These are phyloP conservation scores for Arachis monticola DNA, from an alignment of 331 rosid genomes.

Conservation along the genomic window DNA sequence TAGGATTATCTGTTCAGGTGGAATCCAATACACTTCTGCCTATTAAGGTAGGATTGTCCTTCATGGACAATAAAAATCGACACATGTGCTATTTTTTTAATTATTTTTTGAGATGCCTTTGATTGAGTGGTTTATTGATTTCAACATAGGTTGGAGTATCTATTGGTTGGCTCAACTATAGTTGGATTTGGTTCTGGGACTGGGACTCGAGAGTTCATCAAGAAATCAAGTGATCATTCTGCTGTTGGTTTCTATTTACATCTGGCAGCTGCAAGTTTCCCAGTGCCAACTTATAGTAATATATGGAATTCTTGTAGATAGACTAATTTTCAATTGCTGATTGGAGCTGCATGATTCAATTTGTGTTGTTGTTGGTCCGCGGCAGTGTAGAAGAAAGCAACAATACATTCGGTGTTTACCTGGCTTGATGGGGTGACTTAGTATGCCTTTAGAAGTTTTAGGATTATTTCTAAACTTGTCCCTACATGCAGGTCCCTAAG, in stretches of 20 bases:
- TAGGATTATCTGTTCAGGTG: slow-evolving; percentile 2
- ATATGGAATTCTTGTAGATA: slow-evolving; percentile 62
- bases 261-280: slow-evolving; percentile 71
- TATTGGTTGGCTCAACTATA: slow-evolving; percentile 62
- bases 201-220: slow-evolving; percentile 52
- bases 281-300: slow-evolving; percentile 53
- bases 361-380: slow-evolving; percentile 71
- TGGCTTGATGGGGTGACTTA: slow-evolving; percentile 74
- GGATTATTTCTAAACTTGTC: slow-evolving; percentile 60
- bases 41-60: slow-evolving; percentile 76
- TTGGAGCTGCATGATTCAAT: slow-evolving; percentile 82
- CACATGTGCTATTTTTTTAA: slow-evolving; percentile 41
- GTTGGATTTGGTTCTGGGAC: slow-evolving; percentile 70
- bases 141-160: slow-evolving; percentile 84
- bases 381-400: slow-evolving; percentile 78
- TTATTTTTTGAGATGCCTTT: slow-evolving; percentile 57
- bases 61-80: slow-evolving; percentile 48
- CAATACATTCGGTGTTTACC: slow-evolving; percentile 67
- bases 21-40: slow-evolving; percentile 48
- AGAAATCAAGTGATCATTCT: slow-evolving; percentile 72
- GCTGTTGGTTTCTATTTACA: slow-evolving; percentile 49
- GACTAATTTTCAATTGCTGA: slow-evolving; percentile 76
- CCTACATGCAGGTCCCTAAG: slow-evolving; percentile 76
- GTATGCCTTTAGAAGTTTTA: slow-evolving; percentile 60
- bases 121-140: slow-evolving; percentile 81